Evolutionary conservation across 78 protist genomes (phyloP), one percentile per base, ranked within the genome.

Genomic region (Chrysochromulina tobinii): DNA sequence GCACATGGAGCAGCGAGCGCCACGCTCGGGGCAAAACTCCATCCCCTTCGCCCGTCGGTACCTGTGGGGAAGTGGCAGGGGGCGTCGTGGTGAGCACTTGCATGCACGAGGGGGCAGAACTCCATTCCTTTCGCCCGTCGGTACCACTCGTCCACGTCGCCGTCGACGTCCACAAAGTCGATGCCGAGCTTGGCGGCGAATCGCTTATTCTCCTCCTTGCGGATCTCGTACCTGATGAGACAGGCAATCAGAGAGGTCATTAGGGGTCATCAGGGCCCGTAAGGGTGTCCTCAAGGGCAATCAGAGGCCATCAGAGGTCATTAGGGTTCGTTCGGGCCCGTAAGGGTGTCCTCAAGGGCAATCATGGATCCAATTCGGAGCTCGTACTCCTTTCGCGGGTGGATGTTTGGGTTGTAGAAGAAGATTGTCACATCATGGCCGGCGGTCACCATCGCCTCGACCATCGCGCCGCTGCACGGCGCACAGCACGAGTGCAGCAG

Each of bases 401-500:
- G 90, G 27, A 87, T 87, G 73, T 87, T 87, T 20, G 90, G 90
- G 75, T 87, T 87, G 90, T 87, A 87, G 90, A 87, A 87, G 90
- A 87, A 87, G 90, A 87, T 61, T 50, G 90, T 87, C 53, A 87
- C 90, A 7, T 58, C 20, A 3, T 50, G 75, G 6, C 90, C 90
- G 21, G 2, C 81, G 4, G 25, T 0, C 23, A 2, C 61, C 75
- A 87, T 57, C 90, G 58, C 55, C 55, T 59, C 90, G 20, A 87
- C 15, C 90, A 87, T 87, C 20, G 75, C 73, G n/a, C 90, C 90
- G 14, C 59, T 38, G 90, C 90, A 87, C 20, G 90, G 90, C 73
- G 90, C 90, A 58, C 90, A 87, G 90, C 90, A 87, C 55, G 90
- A 87, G 59, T 87, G 90, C 38, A 87, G 73, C 38, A 87, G 73